These are phyloP conservation scores for Nitzschia sp. DNA, from an alignment of 108 stramenopile species.

Conservation along the genomic window DNA sequence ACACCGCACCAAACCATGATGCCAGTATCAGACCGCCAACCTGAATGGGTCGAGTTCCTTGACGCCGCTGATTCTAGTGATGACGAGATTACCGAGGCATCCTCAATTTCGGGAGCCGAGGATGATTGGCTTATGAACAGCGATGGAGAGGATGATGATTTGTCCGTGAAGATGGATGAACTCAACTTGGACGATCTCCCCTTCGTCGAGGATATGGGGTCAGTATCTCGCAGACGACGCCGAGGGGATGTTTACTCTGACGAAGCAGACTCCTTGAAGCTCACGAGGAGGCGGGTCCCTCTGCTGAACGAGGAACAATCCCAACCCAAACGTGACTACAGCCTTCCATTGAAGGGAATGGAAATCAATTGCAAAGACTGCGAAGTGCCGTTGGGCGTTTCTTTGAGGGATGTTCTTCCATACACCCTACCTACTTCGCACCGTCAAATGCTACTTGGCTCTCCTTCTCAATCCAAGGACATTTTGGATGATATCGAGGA, in stretches of 20 bases:
- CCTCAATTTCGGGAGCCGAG: too few species aligned
- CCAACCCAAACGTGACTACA: background rate
- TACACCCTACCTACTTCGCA: background rate
- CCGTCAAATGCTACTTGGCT: background rate
- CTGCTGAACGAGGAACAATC: background rate
- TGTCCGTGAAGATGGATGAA: too few species aligned
- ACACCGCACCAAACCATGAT: too few species aligned
- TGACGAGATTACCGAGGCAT: too few species aligned
- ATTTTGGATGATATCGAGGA: conserved; percentile 14
- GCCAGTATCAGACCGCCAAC: too few species aligned
- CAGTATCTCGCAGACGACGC: background rate
- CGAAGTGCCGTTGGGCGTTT: conserved; percentile 15
- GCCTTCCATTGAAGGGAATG: too few species aligned
- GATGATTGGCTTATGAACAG: too few species aligned
- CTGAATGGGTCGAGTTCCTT: too few species aligned
- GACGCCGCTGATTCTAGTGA: too few species aligned
- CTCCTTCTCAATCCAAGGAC: background rate
- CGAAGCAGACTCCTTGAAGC: conserved; percentile 11
- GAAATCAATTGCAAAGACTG: background rate
- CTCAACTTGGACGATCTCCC: too few species aligned
- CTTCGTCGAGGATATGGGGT: too few species aligned
- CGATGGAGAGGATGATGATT: too few species aligned
- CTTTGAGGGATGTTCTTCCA: conserved; percentile 5
- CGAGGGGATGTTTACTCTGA: conserved; percentile 3
- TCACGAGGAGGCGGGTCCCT: conserved; percentile 4